Base-by-base conservation (phyloP, 1,139 yeast species). In the Geotrichum bryndzae region DNA sequence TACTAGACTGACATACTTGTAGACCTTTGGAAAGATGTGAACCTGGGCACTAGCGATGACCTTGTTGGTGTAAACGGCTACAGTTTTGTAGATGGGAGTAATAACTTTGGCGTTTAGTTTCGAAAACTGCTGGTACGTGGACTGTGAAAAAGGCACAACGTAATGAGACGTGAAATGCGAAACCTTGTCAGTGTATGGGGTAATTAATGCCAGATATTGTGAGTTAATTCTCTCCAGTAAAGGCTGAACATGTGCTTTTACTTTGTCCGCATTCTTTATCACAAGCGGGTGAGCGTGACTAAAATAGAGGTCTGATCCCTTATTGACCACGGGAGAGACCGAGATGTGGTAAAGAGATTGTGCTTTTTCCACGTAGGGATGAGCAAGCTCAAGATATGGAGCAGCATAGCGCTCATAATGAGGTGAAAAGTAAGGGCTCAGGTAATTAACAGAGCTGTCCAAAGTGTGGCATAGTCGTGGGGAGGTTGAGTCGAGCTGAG, bases 391-490 rank as follows among this genome's bases (percentile, higher is more conserved):
- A 6, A 67, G 50, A 29, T 54, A 54, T 29, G 54, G 56, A 18
- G 61, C 58, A n/a, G 61, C 61, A 35, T 55, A 59, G 41, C 56
- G 56, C 23, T 59, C 38, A 25, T 59, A 59, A 23, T 48, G 46
- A 11, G 61, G 61, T 2, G 56, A 48, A 23, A 60, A 54, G 51
- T 66, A 62, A 5, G 71, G 72, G 31, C 57, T 59, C 13, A 63
- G 54, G 2, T 33, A 35, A 35, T 63, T 63, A 41, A 66, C 63
- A 3, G 62, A 64, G 13, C 56, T 48, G 54, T 68, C 70, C 31
- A 70, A 53, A 2, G 72, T 69, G 15, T 45, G n/a, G 62, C 73
- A 70, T 35, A 69, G 61, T 10, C 60, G 59, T 3, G 72, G 73
- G 22, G 60, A 55, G 27, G 61, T 53, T 11, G 63, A 62, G n/a